phyloP scores from a whole-genome alignment of 208 protist species.

The Crithidia sp. region DNA sequence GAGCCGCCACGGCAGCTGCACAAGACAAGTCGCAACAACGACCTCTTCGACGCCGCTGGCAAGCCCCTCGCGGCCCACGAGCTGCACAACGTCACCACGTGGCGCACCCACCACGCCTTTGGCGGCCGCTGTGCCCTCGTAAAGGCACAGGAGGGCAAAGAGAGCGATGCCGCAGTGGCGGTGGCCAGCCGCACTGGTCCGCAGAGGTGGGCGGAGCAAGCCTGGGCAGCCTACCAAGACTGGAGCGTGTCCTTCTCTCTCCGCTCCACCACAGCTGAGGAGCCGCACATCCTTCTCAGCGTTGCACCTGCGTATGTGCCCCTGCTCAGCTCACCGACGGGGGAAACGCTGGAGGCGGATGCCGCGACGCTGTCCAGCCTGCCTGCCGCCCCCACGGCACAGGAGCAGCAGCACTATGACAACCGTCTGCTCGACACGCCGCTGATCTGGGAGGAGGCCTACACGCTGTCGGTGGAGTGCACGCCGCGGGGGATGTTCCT shows the following conservation, averaged over 20 bases:
- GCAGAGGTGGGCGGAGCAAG: constrained; percentile 23
- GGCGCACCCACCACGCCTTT: constrained; percentile 81
- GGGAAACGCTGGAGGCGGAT: constrained; percentile 13
- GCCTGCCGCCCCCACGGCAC: constrained; percentile 23
- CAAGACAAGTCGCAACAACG: constrained; percentile 40
- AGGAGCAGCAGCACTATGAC: constrained; percentile 62
- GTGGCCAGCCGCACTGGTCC: neutral
- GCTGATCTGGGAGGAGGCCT: constrained; percentile 82
- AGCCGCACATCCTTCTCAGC: constrained; percentile 72
- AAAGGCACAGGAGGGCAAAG: neutral
- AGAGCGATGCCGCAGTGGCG: neutral
- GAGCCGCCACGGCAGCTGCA: constrained; percentile 30
- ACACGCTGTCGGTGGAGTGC: constrained; percentile 71
- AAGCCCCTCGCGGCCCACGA: constrained; percentile 36
- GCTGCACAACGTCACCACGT: constrained; percentile 40
- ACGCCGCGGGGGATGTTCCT: constrained; percentile 52
- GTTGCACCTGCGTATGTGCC: constrained; percentile 72
- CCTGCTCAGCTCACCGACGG: constrained; percentile 26
- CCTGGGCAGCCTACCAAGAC: constrained; percentile 40
- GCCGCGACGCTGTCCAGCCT: constrained; percentile 21
- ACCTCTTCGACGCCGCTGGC: constrained; percentile 37
- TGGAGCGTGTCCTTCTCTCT: constrained; percentile 62
- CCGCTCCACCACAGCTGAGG: constrained; percentile 28
- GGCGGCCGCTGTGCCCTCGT: constrained; percentile 62
- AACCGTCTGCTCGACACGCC: constrained; percentile 73